A percentile compares a stretch with the other conserved stretches of the same genome.
phyloP scores from a whole-genome alignment of 1,139 yeast genomes.

The Chernovozyma sophiae-reginae region DNA sequence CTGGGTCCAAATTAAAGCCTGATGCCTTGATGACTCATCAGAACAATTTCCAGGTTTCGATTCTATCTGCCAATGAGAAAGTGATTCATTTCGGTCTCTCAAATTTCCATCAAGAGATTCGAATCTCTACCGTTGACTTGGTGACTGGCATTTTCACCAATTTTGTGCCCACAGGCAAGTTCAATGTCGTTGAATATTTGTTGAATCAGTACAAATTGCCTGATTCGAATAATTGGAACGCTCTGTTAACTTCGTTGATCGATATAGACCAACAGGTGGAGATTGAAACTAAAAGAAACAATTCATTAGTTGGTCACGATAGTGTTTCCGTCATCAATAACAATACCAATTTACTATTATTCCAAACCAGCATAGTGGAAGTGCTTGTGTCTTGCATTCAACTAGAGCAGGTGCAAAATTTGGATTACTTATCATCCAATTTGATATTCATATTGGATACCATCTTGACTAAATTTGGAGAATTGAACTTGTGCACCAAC shows the following conservation, averaged over 20 bases:
- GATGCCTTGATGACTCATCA: conserved; percentile 42
- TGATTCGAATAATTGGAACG: conserved; percentile 22
- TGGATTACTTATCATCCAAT: conserved; percentile 31
- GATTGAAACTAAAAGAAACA: conserved; percentile 17
- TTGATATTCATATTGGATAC: conserved; percentile 26
- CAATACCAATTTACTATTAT: conserved; percentile 18
- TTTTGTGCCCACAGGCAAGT: conserved; percentile 39
- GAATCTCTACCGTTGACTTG: conserved; percentile 37
- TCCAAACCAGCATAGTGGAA: conserved; percentile 33
- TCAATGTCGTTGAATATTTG: conserved; percentile 33
- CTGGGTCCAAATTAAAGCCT: conserved; percentile 42
- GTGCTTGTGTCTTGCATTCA: conserved; percentile 36
- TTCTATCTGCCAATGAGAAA: conserved; percentile 32
- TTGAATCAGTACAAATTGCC: conserved; percentile 30
- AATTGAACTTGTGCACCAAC: conserved; percentile 14
- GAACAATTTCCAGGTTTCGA: conserved; percentile 30
- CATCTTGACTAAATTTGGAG: conserved; percentile 30
- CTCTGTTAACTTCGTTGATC: conserved; percentile 14
- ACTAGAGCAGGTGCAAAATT: conserved; percentile 40
- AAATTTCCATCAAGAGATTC: conserved; percentile 30
- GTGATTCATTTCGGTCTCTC: conserved; percentile 27
- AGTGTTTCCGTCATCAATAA: conserved; percentile 22
- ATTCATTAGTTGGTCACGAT: conserved; percentile 21
- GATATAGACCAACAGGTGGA: conserved; percentile 17
- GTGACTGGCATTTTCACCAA: conserved; percentile 33